These are phyloP conservation scores for Eucalyptus globulus DNA, from an alignment of 345 rosid genomes.

Conservation along the genomic window DNA sequence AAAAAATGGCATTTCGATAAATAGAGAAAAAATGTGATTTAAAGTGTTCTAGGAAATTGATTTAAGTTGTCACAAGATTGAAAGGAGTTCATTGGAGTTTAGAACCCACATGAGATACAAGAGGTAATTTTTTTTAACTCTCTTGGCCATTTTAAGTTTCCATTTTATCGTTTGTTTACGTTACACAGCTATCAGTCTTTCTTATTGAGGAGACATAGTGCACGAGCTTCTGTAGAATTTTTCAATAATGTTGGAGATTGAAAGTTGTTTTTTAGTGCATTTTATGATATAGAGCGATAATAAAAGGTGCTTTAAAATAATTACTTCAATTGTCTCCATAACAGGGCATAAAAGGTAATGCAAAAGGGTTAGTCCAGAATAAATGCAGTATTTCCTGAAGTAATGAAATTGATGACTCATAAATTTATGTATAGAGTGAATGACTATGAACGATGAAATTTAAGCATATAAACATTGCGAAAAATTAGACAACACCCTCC, in stretches of 20 bases:
- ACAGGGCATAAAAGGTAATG: neutral
- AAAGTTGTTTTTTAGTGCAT: neutral
- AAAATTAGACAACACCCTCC: neutral
- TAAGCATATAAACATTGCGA: neutral
- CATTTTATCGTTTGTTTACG: neutral
- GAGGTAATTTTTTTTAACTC: no score
- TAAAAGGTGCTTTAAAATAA: neutral
- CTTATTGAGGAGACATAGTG: neutral
- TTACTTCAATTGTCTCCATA: neutral
- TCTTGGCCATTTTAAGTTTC: neutral
- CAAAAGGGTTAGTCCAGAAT: neutral
- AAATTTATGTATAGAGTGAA: neutral
- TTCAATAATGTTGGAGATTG: fast-evolving
- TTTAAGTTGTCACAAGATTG: neutral
- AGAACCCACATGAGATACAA: neutral
- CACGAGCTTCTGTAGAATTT: neutral
- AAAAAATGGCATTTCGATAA: no score
- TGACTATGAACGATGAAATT: no score
- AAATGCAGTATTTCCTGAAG: neutral
- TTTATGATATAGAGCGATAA: no score
- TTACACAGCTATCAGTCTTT: neutral
- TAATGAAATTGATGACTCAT: neutral
- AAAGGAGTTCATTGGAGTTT: neutral
- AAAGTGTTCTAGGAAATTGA: neutral
- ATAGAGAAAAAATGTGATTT: neutral